These are phyloP conservation scores for Herpomyces periplanetae DNA, from an alignment of 2,329 filamentous ascomycete species.

Conservation along the genomic window DNA sequence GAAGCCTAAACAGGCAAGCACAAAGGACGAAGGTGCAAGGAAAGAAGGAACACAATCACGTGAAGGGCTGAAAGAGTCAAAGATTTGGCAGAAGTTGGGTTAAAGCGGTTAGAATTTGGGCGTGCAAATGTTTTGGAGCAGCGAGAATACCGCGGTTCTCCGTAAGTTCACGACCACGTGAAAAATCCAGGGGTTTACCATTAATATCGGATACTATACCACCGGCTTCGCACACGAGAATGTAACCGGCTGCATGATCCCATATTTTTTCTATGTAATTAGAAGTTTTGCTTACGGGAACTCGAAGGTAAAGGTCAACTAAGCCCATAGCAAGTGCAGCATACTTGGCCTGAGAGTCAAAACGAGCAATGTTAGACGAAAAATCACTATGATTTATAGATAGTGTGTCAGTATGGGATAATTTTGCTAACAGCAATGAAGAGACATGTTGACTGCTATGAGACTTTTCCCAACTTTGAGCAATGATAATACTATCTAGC, in stretches of 20 bases:
- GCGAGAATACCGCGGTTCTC: constrained; percentile 83
- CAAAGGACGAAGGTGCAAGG: too few relatives aligned
- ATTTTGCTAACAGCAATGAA: too few relatives aligned
- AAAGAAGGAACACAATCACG: too few relatives aligned
- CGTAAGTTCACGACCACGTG: constrained; percentile 40
- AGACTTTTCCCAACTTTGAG: too few relatives aligned
- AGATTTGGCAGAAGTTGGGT: too few relatives aligned
- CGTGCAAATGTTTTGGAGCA: constrained; percentile 34
- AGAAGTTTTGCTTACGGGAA: constrained; percentile 45
- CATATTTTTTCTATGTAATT: constrained; percentile 97
- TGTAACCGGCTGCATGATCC: constrained; percentile 81
- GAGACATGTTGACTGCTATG: too few relatives aligned
- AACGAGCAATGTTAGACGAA: too few relatives aligned
- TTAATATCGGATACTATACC: constrained; percentile 62
- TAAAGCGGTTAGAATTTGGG: constrained; percentile 36
- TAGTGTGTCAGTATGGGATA: too few relatives aligned
- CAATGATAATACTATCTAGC: too few relatives aligned
- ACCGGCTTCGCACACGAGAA: constrained; percentile 76
- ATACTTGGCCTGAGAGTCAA: constrained; percentile 97
- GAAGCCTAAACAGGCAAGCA: too few relatives aligned
- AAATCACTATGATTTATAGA: too few relatives aligned
- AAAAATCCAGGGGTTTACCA: constrained; percentile 54
- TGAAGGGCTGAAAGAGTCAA: too few relatives aligned
- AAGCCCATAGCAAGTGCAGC: constrained; percentile 71
- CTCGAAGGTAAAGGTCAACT: constrained; percentile 64